These are phyloP conservation scores for Nicotiana paniculata DNA, from an alignment of 257 asterid genomes.

Conservation along the genomic window DNA sequence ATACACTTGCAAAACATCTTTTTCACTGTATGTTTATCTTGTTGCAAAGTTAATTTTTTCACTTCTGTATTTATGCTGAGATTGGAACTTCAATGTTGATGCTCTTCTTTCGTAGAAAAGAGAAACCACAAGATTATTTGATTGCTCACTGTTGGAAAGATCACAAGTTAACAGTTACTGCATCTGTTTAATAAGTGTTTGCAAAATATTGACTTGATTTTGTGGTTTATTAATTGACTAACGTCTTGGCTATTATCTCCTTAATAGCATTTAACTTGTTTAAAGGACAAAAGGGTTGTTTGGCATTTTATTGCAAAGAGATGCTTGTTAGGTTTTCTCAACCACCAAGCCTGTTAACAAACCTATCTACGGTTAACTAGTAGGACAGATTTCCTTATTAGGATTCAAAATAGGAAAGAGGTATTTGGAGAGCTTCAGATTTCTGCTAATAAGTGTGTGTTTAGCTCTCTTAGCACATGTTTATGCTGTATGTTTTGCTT, in stretches of 20 bases:
- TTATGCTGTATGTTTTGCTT: too few relatives aligned
- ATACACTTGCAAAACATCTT: slow-evolving; percentile 94
- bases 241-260: neutral
- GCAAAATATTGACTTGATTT: neutral
- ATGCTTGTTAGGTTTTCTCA: too few relatives aligned
- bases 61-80: neutral
- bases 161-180: neutral
- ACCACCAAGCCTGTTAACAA: too few relatives aligned
- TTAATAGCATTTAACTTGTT: too few relatives aligned
- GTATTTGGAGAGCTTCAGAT: too few relatives aligned
- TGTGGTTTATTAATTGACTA: neutral
- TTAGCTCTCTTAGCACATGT: too few relatives aligned
- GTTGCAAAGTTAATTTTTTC: neutral
- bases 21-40: slow-evolving; percentile 83
- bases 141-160: neutral
- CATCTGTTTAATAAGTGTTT: neutral
- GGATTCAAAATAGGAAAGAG: too few relatives aligned
- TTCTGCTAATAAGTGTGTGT: too few relatives aligned
- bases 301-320: too few relatives aligned
- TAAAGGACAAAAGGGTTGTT: too few relatives aligned
- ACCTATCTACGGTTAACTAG: too few relatives aligned
- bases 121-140: neutral
- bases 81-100: neutral
- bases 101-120: neutral
- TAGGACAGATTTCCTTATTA: too few relatives aligned